Percentiles rank a stretch among this genome's conserved stretches.
These are phyloP conservation scores for Claviceps lovelessii DNA, from an alignment of 2,329 filamentous ascomycete genomes.

Conservation along the genomic window DNA sequence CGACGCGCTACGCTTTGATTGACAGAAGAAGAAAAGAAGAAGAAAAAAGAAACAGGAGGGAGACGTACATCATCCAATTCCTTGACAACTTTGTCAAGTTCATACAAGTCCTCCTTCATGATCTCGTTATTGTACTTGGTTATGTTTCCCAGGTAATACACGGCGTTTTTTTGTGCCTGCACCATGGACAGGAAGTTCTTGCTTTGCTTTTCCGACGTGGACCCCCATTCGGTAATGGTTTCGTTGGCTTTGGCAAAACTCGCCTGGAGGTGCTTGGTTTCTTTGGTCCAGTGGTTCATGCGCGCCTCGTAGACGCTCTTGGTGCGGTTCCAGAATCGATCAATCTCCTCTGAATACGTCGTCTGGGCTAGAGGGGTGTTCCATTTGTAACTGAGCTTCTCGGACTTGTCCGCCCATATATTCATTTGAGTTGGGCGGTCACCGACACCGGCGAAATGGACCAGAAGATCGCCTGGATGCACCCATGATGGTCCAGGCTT, in stretches of 20 bases:
- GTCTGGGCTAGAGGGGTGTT: neutral
- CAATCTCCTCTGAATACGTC: neutral
- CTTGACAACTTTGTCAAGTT: neutral
- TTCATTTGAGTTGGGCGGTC: neutral
- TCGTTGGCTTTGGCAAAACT: neutral
- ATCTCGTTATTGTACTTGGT: neutral
- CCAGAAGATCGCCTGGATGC: conserved; percentile 8
- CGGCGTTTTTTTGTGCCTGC: neutral
- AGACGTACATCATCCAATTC: conserved; percentile 1
- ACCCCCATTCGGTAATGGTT: neutral
- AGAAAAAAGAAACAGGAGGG: neutral
- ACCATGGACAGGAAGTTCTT: neutral
- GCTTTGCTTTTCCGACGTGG: neutral
- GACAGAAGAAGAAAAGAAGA: neutral
- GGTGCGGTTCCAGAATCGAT: conserved; percentile 1
- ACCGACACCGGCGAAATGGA: conserved; percentile 9
- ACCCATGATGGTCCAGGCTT: neutral
- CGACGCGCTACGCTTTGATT: no score
- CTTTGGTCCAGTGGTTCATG: neutral
- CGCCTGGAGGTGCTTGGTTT: neutral
- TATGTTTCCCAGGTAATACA: neutral
- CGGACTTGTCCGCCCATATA: conserved; percentile 1
- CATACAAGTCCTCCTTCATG: conserved; percentile 1
- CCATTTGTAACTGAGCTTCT: conserved; percentile 1
- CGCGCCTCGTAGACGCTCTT: conserved; percentile 1